Evolutionary conservation across 2,329 filamentous ascomycete genomes (phyloP).

Genomic region (Chaetomium sp.): DNA sequence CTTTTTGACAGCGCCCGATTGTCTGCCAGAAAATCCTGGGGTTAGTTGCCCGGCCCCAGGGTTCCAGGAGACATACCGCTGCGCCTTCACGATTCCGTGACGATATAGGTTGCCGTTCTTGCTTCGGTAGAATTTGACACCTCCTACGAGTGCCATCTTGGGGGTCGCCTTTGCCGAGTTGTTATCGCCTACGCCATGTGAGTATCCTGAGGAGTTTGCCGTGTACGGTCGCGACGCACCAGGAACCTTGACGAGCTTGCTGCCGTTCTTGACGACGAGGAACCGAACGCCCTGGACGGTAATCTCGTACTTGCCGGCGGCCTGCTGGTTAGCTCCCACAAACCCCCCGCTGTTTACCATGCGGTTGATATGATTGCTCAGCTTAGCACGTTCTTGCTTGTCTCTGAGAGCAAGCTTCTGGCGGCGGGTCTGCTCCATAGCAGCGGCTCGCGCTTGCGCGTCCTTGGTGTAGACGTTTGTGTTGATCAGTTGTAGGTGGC

Average conservation of each 20-base stretch:
- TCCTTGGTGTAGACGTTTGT: slow-evolving; percentile 76
- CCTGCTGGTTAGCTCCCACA: slow-evolving; percentile 38
- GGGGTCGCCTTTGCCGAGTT: slow-evolving; percentile 69
- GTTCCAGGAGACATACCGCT: slow-evolving; percentile 62
- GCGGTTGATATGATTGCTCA: slow-evolving; percentile 51
- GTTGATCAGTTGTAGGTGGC: slow-evolving; percentile 82
- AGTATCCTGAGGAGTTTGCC: slow-evolving; percentile 39
- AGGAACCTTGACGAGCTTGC: slow-evolving; percentile 74
- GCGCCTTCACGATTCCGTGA: slow-evolving; percentile 71
- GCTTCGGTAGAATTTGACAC: slow-evolving; percentile 81
- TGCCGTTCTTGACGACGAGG: slow-evolving; percentile 72
- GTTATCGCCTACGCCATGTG: slow-evolving; percentile 52
- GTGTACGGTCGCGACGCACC: slow-evolving; percentile 55
- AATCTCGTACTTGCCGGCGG: slow-evolving; percentile 59
- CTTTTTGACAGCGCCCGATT: slow-evolving; percentile 63
- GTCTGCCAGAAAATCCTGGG: slow-evolving; percentile 45
- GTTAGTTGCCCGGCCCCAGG: slow-evolving; percentile 42
- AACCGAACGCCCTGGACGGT: slow-evolving; percentile 73
- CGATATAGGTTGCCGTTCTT: slow-evolving; percentile 87
- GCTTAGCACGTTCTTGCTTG: slow-evolving; percentile 60
- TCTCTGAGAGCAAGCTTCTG: slow-evolving; percentile 58
- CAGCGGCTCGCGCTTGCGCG: slow-evolving; percentile 65
- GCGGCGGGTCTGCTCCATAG: slow-evolving; percentile 69
- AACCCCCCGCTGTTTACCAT: slow-evolving; percentile 35
- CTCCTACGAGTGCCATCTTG: slow-evolving; percentile 70